Evolutionary conservation across 176 grass and related monocot genomes (phyloP).

Genomic region (Triticum dicoccoides): DNA sequence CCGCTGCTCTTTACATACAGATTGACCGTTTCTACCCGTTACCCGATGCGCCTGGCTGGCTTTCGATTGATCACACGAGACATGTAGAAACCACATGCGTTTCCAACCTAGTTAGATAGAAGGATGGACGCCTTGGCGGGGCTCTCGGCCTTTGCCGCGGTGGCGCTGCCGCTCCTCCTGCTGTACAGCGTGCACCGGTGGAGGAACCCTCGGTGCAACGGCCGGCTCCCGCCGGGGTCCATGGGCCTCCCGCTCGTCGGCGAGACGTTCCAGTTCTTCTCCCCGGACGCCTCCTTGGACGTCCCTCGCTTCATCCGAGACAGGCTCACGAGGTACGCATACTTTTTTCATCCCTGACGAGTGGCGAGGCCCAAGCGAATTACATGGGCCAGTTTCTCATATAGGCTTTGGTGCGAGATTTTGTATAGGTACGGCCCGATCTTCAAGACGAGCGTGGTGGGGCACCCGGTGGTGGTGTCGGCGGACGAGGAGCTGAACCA

Average conservation of each 20-base stretch:
- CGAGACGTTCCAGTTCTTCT: slow-evolving; percentile 69
- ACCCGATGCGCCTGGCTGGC: background rate
- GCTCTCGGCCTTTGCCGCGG: background rate
- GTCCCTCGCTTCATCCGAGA: slow-evolving; percentile 56
- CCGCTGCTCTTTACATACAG: slow-evolving; percentile 4
- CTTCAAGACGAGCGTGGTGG: slow-evolving; percentile 78
- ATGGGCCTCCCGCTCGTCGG: slow-evolving; percentile 69
- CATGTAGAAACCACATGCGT: background rate
- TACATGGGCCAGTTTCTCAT: background rate
- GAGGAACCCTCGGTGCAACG: slow-evolving; percentile 44
- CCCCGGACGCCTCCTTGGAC: slow-evolving; percentile 44
- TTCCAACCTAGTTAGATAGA: background rate
- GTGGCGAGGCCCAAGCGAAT: too few species aligned
- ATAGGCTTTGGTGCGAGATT: background rate
- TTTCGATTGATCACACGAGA: background rate
- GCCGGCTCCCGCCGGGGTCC: slow-evolving; percentile 61
- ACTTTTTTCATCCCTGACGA: background rate
- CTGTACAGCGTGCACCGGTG: slow-evolving; percentile 39
- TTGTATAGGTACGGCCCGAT: slow-evolving; percentile 36
- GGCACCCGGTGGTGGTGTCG: slow-evolving; percentile 54
- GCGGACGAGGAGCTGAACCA: slow-evolving; percentile 61
- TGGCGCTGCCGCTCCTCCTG: slow-evolving; percentile 19
- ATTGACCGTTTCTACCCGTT: background rate
- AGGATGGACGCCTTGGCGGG: background rate
- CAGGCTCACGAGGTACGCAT: slow-evolving; percentile 38